Evolutionary conservation across 2,329 filamentous ascomycete genomes (phyloP).

Genomic region (Meredithiella fracta): DNA sequence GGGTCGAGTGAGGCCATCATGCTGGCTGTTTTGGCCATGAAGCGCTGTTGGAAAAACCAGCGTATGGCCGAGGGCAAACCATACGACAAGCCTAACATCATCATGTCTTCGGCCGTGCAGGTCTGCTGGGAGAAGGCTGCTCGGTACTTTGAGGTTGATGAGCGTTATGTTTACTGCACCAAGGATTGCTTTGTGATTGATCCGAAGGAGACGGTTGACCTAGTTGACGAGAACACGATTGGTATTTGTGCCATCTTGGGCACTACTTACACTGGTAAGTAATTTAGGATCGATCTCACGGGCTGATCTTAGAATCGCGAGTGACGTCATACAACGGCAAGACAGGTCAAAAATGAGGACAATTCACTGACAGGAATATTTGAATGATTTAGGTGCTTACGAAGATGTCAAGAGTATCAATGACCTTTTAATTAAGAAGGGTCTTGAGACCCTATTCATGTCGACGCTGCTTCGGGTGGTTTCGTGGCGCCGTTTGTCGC

Average conservation of each 20-base stretch:
- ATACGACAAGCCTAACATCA: conserved; percentile 65
- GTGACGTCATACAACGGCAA: not conserved
- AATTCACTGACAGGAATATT: not conserved
- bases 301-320: not conserved
- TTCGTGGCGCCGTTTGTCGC: conserved; percentile 87
- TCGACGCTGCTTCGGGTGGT: conserved; percentile 81
- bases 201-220: conserved; percentile 40
- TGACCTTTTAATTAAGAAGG: conserved; percentile 59
- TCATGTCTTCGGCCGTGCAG: conserved; percentile 89
- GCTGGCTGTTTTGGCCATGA: conserved; percentile 77
- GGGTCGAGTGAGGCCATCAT: conserved; percentile 83
- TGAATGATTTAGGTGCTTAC: conserved; percentile 40
- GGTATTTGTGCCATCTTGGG: conserved; percentile 85
- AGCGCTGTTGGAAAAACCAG: conserved; percentile 82
- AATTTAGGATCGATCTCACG: not conserved
- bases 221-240: conserved; percentile 58
- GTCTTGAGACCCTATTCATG: conserved; percentile 73
- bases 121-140: conserved; percentile 94
- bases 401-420: conserved; percentile 89
- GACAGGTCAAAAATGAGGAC: too few species aligned
- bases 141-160: conserved; percentile 83
- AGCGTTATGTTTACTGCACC: conserved; percentile 58
- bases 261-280: conserved; percentile 69
- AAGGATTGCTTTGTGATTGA: conserved; percentile 46
- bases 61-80: conserved; percentile 71